Conservation (phyloP, 2,329 filamentous ascomycete genomes). For the Claviceps sp. region DNA sequence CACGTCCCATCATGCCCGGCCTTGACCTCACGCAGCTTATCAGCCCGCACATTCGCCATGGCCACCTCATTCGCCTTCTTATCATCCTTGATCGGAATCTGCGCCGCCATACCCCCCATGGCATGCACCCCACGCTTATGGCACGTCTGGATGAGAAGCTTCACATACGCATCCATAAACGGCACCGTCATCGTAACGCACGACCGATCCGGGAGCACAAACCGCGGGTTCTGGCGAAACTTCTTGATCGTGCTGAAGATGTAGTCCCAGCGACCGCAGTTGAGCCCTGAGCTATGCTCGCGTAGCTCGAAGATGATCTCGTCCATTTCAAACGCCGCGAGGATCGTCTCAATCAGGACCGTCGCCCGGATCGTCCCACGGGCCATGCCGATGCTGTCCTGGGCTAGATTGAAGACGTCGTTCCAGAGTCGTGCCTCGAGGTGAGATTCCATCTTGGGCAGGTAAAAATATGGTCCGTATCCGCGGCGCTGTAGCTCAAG, state of each 20-base stretch:
- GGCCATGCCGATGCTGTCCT: slow-evolving; percentile 82
- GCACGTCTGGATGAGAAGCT: slow-evolving; percentile 95
- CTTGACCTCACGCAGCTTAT: slow-evolving; percentile 91
- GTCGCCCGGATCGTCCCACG: slow-evolving; percentile 90
- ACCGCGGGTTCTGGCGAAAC: slow-evolving; percentile 88
- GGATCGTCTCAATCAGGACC: slow-evolving; percentile 94
- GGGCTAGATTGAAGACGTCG: slow-evolving; percentile 88
- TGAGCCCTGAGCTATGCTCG: slow-evolving; percentile 89
- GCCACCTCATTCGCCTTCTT: slow-evolving; percentile 80
- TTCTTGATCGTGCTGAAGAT: slow-evolving; percentile 99
- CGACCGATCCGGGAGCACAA: slow-evolving; percentile 83
- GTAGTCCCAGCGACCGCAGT: slow-evolving; percentile 99
- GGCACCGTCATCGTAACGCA: slow-evolving; percentile 94
- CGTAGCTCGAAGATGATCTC: slow-evolving; percentile 99
- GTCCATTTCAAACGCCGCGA: slow-evolving; percentile 98
- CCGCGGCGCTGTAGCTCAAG: slow-evolving; percentile 74
- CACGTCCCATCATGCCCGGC: slow-evolving; percentile 94
- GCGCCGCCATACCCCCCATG: slow-evolving; percentile 97
- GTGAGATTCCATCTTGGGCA: slow-evolving; percentile 96
- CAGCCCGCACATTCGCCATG: slow-evolving; percentile 83
- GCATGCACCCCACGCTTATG: slow-evolving; percentile 94
- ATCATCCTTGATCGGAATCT: slow-evolving; percentile 97
- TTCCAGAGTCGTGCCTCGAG: slow-evolving; percentile 97
- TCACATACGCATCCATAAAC: slow-evolving; percentile 95
- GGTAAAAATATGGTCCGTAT: slow-evolving; percentile 90